These are phyloP conservation scores for Corymbia maculata DNA, from an alignment of 345 rosid species.

Conservation along the genomic window DNA sequence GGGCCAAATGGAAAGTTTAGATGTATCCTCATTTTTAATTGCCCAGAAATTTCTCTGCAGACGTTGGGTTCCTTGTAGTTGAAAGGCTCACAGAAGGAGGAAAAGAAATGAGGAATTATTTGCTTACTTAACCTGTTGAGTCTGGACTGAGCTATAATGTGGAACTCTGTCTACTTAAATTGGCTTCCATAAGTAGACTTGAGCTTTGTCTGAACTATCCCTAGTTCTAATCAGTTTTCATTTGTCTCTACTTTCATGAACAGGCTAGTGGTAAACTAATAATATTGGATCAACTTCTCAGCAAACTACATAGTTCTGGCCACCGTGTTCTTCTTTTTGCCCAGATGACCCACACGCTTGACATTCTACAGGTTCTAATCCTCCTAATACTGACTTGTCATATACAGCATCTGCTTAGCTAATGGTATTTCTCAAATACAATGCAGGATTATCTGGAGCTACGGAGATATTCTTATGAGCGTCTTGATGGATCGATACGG, in stretches of 20 bases:
- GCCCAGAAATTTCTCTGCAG: background rate
- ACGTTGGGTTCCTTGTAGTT: background rate
- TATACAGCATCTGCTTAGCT: background rate
- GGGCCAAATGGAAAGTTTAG: background rate
- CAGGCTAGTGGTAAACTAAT: slow-evolving; percentile 88
- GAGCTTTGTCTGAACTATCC: background rate
- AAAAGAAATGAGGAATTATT: background rate
- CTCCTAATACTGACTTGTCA: background rate
- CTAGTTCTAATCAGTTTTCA: background rate
- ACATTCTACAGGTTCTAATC: slow-evolving; percentile 65
- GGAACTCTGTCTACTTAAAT: background rate
- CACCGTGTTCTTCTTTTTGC: slow-evolving; percentile 88
- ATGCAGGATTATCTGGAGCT: slow-evolving; percentile 80
- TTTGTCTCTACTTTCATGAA: background rate
- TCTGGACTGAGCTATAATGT: background rate
- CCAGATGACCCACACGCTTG: slow-evolving; percentile 89
- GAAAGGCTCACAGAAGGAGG: background rate
- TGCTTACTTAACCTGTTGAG: background rate
- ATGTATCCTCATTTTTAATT: background rate
- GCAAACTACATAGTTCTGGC: slow-evolving; percentile 49
- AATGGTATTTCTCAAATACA: background rate
- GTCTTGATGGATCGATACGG: slow-evolving; percentile 92
- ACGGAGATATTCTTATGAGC: slow-evolving; percentile 73
- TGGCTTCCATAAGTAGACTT: background rate
- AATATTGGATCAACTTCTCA: slow-evolving; percentile 63